phyloP scores from a whole-genome alignment of 805 yeast genomes.

The Spencermartinsiella europaea region DNA sequence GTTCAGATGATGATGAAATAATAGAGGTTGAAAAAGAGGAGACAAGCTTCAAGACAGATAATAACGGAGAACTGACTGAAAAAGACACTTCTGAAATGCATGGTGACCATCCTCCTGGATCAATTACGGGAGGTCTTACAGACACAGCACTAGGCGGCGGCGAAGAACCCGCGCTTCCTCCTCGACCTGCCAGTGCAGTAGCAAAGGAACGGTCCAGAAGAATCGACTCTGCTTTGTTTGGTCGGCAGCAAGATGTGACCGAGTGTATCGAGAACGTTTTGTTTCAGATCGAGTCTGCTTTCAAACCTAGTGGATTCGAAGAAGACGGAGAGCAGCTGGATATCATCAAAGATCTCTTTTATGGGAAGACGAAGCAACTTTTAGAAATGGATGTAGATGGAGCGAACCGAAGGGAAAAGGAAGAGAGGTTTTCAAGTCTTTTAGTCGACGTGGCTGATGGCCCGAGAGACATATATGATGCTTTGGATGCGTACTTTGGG shows the following conservation, averaged over 20 bases:
- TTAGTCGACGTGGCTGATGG: conserved; percentile 84
- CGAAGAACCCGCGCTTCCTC: not conserved
- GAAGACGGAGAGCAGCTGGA: conserved; percentile 78
- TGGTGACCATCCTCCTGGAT: too few relatives aligned
- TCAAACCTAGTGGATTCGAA: conserved; percentile 60
- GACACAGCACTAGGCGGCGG: too few relatives aligned
- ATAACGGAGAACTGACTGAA: too few relatives aligned
- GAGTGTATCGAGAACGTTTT: conserved; percentile 94
- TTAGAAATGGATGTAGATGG: conserved; percentile 37
- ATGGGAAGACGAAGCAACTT: conserved; percentile 78
- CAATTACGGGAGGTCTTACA: too few relatives aligned
- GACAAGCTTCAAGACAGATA: too few relatives aligned
- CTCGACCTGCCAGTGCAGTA: not conserved
- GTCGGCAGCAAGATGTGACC: conserved; percentile 95
- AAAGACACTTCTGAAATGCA: too few relatives aligned
- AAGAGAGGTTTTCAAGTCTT: conserved; percentile 74
- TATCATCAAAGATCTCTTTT: conserved; percentile 71
- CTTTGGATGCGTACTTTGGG: conserved; percentile 75
- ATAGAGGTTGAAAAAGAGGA: too few relatives aligned
- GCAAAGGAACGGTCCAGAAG: conserved; percentile 6
- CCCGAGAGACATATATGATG: conserved; percentile 85
- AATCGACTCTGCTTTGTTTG: conserved; percentile 45
- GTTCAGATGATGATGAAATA: not conserved
- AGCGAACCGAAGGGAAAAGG: conserved; percentile 45
- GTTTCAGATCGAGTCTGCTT: conserved; percentile 84